These are phyloP conservation scores for Diutina ranongensis DNA, from an alignment of 1,139 yeast species.

Conservation along the genomic window DNA sequence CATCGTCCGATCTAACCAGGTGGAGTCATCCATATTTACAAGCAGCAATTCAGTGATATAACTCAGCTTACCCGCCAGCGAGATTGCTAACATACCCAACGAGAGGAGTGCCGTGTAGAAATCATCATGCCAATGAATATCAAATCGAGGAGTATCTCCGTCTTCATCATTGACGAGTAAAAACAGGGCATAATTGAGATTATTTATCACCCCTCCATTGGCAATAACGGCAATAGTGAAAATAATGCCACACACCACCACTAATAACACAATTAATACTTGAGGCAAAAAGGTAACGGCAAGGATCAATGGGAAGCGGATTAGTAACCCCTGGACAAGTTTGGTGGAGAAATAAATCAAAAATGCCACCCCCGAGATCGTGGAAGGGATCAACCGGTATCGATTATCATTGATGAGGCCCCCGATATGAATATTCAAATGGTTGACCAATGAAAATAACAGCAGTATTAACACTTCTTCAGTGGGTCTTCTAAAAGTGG, in stretches of 20 bases:
- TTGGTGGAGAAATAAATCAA: conserved; percentile 31
- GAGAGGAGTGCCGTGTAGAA: conserved; percentile 52
- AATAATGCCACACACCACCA: conserved; percentile 37
- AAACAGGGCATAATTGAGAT: conserved; percentile 38
- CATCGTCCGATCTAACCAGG: conserved; percentile 44
- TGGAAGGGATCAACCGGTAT: conserved; percentile 51
- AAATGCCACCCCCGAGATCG: conserved; percentile 41
- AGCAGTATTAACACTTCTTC: conserved; percentile 42
- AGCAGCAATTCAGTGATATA: conserved; percentile 49
- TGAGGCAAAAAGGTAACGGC: conserved; percentile 53
- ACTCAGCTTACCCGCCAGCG: conserved; percentile 56
- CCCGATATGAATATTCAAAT: conserved; percentile 45
- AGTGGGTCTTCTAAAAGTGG: conserved; percentile 28
- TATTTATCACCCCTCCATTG: conserved; percentile 40
- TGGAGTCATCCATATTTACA: conserved; percentile 36
- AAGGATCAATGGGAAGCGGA: conserved; percentile 42
- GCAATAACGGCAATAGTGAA: conserved; percentile 45
- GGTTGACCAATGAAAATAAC: conserved; percentile 41
- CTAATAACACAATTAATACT: conserved; percentile 36
- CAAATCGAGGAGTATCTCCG: conserved; percentile 19
- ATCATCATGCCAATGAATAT: conserved; percentile 39
- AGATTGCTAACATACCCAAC: conserved; percentile 50
- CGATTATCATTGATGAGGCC: conserved; percentile 40
- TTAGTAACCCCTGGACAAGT: conserved; percentile 12
- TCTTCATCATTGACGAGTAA: conserved; percentile 24